A percentile compares a stretch with the other conserved stretches of the same genome.
These are phyloP conservation scores for Nissolia schottii DNA, from an alignment of 306 rosid genomes.

Conservation along the genomic window DNA sequence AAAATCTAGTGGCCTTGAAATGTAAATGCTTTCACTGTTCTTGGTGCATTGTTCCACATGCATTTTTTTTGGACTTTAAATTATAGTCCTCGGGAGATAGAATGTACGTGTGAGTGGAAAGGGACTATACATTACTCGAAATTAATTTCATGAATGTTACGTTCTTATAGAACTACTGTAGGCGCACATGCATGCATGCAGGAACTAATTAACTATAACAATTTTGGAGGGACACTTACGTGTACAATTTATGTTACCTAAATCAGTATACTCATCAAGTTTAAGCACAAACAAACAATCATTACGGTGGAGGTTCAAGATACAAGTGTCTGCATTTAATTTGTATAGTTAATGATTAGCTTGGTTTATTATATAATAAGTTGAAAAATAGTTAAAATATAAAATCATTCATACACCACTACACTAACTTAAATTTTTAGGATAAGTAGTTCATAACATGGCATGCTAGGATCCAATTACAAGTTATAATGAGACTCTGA, in stretches of 20 bases:
- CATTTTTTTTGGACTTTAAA: conserved; percentile 6
- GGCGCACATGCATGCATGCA: conserved; percentile 3
- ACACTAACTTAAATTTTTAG: no score
- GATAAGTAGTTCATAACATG: no score
- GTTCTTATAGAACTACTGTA: conserved; percentile 1
- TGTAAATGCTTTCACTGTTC: conserved; percentile 1
- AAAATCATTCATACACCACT: no score
- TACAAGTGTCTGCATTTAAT: background rate
- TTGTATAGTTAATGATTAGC: background rate
- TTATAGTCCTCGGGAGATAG: background rate
- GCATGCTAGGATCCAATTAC: no score
- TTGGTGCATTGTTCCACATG: conserved; percentile 10
- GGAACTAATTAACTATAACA: background rate
- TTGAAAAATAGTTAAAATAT: no score
- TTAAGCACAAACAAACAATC: background rate
- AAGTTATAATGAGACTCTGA: no score
- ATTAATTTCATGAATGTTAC: conserved; percentile 1
- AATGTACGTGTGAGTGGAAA: conserved; percentile 5
- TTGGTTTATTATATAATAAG: no score
- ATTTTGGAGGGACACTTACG: no score
- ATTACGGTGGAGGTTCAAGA: background rate
- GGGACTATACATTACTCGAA: conserved; percentile 6
- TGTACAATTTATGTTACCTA: no score
- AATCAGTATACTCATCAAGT: background rate
- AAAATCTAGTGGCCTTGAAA: background rate